Evolutionary conservation across 768 basidiomycete species (phyloP), one percentile per base, ranked within the genome.

Genomic region (Panellus pusillus): DNA sequence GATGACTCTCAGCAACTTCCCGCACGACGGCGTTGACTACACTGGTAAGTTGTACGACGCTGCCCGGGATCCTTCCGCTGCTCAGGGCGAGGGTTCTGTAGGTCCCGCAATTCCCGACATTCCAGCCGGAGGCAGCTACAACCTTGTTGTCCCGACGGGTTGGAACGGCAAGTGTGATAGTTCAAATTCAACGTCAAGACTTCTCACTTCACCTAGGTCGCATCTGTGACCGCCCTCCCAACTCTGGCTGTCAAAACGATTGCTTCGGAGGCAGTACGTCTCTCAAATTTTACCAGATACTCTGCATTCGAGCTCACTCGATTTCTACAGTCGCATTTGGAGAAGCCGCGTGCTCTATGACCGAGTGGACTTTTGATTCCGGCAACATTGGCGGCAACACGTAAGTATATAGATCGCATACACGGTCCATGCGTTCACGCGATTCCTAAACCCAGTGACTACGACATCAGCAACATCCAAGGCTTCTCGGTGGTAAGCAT

Each of bases 401-500:
- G 50, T 56, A 27, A n/a, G 47, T 41, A 0, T 28, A 24, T 17
- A 12, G 12, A n/a, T n/a, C 27, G 4, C 6, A 27, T 11, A 4
- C 19, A 12, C 12, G 42, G 12, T 43, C 44, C 44, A 18, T n/a
- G 6, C 9, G 18, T 14, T 9, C 15, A 36, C 36, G 18, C 19
- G 31, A 11, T 6, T 32, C 17, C 15, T 36, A 9, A 4, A 9
- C 12, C 11, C 39, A 57, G 50, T 11, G 55, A 57, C 47, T 57
- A 57, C 47, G 55, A 57, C 20, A 53, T 57, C 50, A 52, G 50
- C 56, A 53, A 57, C 51, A 57, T 57, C n/a, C 56, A 57, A 15
- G 56, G 56, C 19, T 57, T 29, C 43, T 57, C 56, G 9, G 56
- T 57, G n/a, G 55, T 52, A 18, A 18, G 45, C 47, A 13, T 47